Conservation (phyloP, 768 basidiomycete species). For the Pisolithus marmoratus region DNA sequence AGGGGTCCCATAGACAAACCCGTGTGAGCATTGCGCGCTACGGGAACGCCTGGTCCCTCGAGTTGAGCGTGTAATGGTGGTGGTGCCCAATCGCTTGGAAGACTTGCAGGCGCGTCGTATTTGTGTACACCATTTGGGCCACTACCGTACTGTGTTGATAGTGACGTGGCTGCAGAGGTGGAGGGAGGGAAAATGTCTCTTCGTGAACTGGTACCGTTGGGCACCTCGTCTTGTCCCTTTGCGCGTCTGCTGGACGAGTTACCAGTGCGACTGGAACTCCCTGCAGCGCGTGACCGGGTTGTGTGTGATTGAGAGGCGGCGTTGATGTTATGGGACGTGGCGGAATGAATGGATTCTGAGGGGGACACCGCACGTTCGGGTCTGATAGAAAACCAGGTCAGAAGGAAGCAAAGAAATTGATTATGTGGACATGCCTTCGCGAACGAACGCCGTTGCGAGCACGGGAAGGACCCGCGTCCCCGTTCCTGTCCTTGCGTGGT, state of each 20-base stretch:
- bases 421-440: constrained; percentile 48
- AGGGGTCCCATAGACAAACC: constrained; percentile 21
- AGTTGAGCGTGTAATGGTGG: constrained; percentile 49
- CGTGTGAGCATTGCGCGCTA: constrained; percentile 38
- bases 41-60: constrained; percentile 77
- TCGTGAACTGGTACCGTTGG: constrained; percentile 33
- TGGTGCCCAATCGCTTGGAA: constrained; percentile 42
- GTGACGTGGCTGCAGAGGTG: constrained; percentile 49
- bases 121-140: constrained; percentile 33
- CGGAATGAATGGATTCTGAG: constrained; percentile 67
- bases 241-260: constrained; percentile 39
- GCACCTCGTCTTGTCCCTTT: constrained; percentile 36
- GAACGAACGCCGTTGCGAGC: constrained; percentile 48
- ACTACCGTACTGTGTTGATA: constrained; percentile 39
- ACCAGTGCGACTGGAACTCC: constrained; percentile 27
- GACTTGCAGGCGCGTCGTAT: constrained; percentile 36
- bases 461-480: constrained; percentile 39
- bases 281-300: constrained; percentile 22
- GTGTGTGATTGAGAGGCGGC: constrained; percentile 27
- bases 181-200: constrained; percentile 45
- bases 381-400: constrained; percentile 29
- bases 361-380: constrained; percentile 64
- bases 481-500: constrained; percentile 56
- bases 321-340: constrained; percentile 56
- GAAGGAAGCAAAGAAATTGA: not conserved